A percentile compares a stretch with the other conserved stretches of the same genome.
Evolutionary conservation across 2,329 filamentous ascomycete genomes (phyloP).

Genomic region (Hypomyces rosellus): DNA sequence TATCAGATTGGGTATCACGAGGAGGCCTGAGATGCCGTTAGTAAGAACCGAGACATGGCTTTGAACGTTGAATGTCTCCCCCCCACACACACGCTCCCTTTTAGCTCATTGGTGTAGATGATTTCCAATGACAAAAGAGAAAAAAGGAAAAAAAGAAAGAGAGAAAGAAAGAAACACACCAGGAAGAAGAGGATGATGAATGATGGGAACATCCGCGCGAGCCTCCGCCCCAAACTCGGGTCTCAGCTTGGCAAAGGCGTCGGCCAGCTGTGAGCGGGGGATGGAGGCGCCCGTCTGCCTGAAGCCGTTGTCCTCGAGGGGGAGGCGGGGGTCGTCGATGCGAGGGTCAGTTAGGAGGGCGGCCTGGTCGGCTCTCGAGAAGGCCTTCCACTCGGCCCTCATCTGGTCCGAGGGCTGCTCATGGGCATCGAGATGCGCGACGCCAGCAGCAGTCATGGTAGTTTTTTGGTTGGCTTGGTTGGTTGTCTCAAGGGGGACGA

Average conservation of each 20-base stretch:
- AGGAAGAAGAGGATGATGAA: slow-evolving; percentile 60
- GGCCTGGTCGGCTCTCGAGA: slow-evolving; percentile 52
- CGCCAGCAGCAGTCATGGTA: slow-evolving; percentile 19
- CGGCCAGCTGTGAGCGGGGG: slow-evolving; percentile 33
- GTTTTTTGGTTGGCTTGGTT: slow-evolving; percentile 13
- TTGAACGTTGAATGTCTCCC: background rate
- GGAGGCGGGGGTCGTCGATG: slow-evolving; percentile 47
- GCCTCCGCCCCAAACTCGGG: slow-evolving; percentile 25
- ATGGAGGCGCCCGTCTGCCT: slow-evolving; percentile 36
- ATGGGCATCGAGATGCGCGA: slow-evolving; percentile 60
- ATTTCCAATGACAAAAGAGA: too few species aligned
- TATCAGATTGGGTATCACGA: slow-evolving; percentile 69
- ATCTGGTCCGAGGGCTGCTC: slow-evolving; percentile 68
- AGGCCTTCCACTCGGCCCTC: slow-evolving; percentile 67
- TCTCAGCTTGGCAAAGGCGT: slow-evolving; percentile 38
- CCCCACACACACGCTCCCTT: too few species aligned
- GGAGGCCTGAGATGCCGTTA: slow-evolving; percentile 53
- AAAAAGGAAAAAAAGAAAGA: too few species aligned
- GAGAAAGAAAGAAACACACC: slow-evolving; percentile 41
- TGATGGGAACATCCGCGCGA: slow-evolving; percentile 42
- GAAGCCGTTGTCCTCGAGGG: slow-evolving; percentile 38
- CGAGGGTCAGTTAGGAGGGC: slow-evolving; percentile 47
- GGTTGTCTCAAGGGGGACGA: too few species aligned
- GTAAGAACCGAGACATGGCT: background rate
- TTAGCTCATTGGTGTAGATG: too few species aligned